Base-by-base conservation (phyloP, 805 yeast species). In the Wickerhamomyces sydowiorum region DNA sequence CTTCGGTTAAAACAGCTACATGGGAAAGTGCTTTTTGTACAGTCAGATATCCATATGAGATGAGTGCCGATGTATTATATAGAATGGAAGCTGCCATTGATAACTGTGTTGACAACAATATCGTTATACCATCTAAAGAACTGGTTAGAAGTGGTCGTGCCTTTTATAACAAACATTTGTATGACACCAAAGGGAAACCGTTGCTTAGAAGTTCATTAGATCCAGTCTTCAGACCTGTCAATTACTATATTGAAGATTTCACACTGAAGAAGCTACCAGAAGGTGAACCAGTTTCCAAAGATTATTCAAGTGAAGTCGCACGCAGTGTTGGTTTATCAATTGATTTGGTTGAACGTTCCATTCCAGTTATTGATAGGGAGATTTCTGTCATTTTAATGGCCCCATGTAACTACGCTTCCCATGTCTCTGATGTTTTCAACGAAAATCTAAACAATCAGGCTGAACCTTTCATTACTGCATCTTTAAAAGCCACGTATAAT, bases 151-250 rank as follows among this genome's bases (percentile, higher is more conserved):
- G 67, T 38, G 62, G 72, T 44, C 78, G 84, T 48, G 67, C 66
- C 39, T 63, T 62, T 40, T 74, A 78, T 54, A 73, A 77, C 54
- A 65, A 71, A 37, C 67, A 75, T 25, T 53, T 78, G 32, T 72
- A 74, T 56, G 79, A 80, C 53, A 69, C 76, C 7, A 65, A 77
- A 24, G 87, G 87, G 20, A 78, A 76, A 53, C 83, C 86, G 32
- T 56, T 80, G 39, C 49, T 84, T 30, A 70, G 87, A 49, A 69
- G 82, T n/a, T 71, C 75, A 20, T 53, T 81, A 19, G 88, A 82
- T 59, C 82, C 86, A 4, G 28, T 81, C 12, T 65, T 84, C 37
- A 69, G 66, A 29, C 90, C 93, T 23, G 36, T 82, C 36, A 87
- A 84, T 62, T 62, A 69, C 28, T 63, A 69, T 27, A 59, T 84